Conservation (phyloP, 1,284 basidiomycete species). For the Xerocomus amazonicus region DNA sequence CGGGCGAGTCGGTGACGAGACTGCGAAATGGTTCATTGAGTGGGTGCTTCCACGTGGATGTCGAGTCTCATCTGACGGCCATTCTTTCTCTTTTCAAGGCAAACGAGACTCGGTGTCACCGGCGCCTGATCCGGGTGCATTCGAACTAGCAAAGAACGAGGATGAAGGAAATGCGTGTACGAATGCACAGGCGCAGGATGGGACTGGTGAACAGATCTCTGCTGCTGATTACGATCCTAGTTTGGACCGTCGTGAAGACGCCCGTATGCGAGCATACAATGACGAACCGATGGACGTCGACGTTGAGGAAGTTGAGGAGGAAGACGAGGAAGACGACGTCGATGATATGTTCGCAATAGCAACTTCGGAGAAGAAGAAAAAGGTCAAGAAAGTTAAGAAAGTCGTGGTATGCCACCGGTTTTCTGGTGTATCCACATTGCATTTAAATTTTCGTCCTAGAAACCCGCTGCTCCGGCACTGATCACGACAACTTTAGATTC, state of each 20-base stretch:
- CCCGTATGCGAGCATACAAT: slow-evolving; percentile 61
- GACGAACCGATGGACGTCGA: slow-evolving; percentile 38
- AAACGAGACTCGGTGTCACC: slow-evolving; percentile 52
- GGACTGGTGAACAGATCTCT: slow-evolving; percentile 66
- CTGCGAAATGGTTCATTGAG: slow-evolving; percentile 26
- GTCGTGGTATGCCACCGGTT: slow-evolving; percentile 39
- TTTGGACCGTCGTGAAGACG: slow-evolving; percentile 78
- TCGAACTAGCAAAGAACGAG: slow-evolving; percentile 59
- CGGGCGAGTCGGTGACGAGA: slow-evolving; percentile 9
- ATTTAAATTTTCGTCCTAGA: slow-evolving; percentile 34
- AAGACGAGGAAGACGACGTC: slow-evolving; percentile 76
- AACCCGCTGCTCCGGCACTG: slow-evolving; percentile 55
- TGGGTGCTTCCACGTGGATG: slow-evolving; percentile 21
- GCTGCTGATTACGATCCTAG: slow-evolving; percentile 94
- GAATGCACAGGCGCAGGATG: slow-evolving; percentile 43
- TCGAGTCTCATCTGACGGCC: slow-evolving; percentile 3
- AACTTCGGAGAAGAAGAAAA: slow-evolving; percentile 53
- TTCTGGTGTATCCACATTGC: background rate
- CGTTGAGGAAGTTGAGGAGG: slow-evolving; percentile 59
- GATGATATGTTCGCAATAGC: slow-evolving; percentile 87
- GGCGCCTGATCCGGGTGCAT: slow-evolving; percentile 47
- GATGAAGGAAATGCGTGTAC: slow-evolving; percentile 45
- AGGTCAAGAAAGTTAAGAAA: slow-evolving; percentile 57
- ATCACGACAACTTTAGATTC: slow-evolving; percentile 70
- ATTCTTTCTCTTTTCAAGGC: slow-evolving; percentile 26